Percentiles rank a stretch among this genome's conserved stretches.
These are phyloP conservation scores for Suillus discolor DNA, from an alignment of 768 basidiomycete genomes.

Conservation along the genomic window DNA sequence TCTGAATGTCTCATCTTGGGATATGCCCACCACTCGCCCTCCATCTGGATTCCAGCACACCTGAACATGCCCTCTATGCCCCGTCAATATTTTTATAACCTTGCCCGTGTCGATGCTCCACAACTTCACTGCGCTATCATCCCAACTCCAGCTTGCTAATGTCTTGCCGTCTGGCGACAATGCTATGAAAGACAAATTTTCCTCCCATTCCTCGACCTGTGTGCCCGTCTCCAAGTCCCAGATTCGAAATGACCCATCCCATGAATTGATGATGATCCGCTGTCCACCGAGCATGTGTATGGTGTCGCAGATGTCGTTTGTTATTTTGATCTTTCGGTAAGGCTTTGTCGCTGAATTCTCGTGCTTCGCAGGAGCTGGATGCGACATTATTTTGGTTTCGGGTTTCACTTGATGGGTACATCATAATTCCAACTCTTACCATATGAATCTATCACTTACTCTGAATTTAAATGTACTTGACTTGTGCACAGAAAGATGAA, in stretches of 20 bases:
- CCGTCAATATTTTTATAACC: background rate
- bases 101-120: background rate
- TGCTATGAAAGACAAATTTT: background rate
- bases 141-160: background rate
- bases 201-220: background rate
- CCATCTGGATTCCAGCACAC: background rate
- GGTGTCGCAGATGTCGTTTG: accelerated
- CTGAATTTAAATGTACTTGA: background rate
- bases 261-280: background rate
- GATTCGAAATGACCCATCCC: background rate
- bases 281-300: background rate
- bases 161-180: background rate
- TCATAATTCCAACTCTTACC: background rate
- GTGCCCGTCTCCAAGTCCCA: background rate
- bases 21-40: background rate
- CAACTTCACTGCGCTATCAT: background rate
- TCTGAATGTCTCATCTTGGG: background rate
- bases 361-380: background rate
- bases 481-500: background rate
- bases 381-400: background rate
- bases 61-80: background rate
- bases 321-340: background rate
- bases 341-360: background rate
- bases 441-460: background rate
- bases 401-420: background rate